Conservation (phyloP, 2,329 filamentous ascomycete species). For the Alternaria arborescens region DNA sequence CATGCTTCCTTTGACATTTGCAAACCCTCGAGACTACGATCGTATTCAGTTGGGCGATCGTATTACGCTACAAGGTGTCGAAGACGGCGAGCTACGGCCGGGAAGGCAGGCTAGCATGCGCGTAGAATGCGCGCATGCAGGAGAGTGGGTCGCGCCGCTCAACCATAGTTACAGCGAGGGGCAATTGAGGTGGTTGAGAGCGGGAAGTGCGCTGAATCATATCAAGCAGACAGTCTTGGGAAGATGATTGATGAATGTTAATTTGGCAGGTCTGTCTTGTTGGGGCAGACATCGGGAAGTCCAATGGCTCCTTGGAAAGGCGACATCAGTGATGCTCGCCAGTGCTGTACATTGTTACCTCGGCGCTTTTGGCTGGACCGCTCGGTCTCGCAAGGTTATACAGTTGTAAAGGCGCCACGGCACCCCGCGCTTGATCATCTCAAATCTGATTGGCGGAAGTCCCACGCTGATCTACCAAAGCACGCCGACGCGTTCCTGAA, state of each 20-base stretch:
- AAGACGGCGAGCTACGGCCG: slow-evolving; percentile 32
- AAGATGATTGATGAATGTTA: background rate
- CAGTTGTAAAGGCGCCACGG: slow-evolving; percentile 8
- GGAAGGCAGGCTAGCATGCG: slow-evolving; percentile 42
- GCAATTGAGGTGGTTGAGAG: slow-evolving; percentile 46
- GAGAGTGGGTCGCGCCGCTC: slow-evolving; percentile 39
- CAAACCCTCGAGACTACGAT: slow-evolving; percentile 27
- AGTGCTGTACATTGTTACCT: background rate
- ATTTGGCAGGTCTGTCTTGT: background rate
- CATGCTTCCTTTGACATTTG: slow-evolving; percentile 40
- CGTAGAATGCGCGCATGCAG: slow-evolving; percentile 34
- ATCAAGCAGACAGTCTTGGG: slow-evolving; percentile 19
- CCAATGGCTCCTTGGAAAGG: background rate
- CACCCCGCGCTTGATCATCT: slow-evolving; percentile 12
- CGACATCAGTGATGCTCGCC: background rate
- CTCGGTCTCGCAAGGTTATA: background rate
- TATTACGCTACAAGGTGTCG: slow-evolving; percentile 27
- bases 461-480: slow-evolving; percentile 11
- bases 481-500: slow-evolving; percentile 13
- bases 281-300: background rate
- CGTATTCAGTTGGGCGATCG: slow-evolving; percentile 27
- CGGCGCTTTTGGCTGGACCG: slow-evolving; percentile 4
- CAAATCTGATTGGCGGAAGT: slow-evolving; percentile 8
- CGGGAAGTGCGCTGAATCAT: slow-evolving; percentile 50
- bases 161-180: slow-evolving; percentile 47